A percentile compares a stretch with the other conserved stretches of the same genome.
phyloP scores from a whole-genome alignment of 1,284 basidiomycete species.

The Ganoderma lingzhi region DNA sequence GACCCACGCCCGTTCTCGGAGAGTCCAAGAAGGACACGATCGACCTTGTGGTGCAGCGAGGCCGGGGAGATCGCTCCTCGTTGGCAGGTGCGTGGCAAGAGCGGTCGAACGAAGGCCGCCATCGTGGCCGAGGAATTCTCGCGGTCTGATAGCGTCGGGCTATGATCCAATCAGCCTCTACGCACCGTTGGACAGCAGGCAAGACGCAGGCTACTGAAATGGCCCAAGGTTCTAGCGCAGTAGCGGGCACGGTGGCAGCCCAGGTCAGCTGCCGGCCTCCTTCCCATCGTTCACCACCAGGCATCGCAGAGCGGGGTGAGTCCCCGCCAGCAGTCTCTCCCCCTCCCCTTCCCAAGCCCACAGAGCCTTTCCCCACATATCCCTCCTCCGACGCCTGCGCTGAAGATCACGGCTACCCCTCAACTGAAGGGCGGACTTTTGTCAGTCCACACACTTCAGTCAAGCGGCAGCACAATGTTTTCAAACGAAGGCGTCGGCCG shows the following conservation, averaged over 20 bases:
- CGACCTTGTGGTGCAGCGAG: background rate
- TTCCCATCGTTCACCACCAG: slow-evolving; percentile 9
- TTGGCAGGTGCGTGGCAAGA: slow-evolving; percentile 3
- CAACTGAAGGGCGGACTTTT: slow-evolving; percentile 1
- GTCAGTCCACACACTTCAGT: background rate
- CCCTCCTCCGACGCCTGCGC: background rate
- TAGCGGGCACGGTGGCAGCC: background rate
- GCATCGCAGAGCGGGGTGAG: background rate
- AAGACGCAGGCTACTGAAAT: background rate
- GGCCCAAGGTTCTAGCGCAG: slow-evolving; percentile 6
- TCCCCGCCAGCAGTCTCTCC: background rate
- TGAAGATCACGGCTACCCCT: background rate
- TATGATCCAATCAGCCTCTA: background rate
- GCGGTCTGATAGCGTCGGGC: background rate
- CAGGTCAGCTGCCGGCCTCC: background rate
- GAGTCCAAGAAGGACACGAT: slow-evolving; percentile 1
- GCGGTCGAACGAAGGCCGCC: background rate
- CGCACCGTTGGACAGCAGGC: slow-evolving; percentile 2
- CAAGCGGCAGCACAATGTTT: background rate
- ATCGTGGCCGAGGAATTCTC: background rate
- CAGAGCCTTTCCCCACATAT: background rate
- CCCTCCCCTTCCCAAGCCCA: background rate
- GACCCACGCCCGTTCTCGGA: slow-evolving; percentile 2
- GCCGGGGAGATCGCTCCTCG: background rate
- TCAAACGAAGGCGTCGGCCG: background rate